Evolutionary conservation across 495 filamentous ascomycete genomes (phyloP).

Genomic region (Aspergillus indologenus): DNA sequence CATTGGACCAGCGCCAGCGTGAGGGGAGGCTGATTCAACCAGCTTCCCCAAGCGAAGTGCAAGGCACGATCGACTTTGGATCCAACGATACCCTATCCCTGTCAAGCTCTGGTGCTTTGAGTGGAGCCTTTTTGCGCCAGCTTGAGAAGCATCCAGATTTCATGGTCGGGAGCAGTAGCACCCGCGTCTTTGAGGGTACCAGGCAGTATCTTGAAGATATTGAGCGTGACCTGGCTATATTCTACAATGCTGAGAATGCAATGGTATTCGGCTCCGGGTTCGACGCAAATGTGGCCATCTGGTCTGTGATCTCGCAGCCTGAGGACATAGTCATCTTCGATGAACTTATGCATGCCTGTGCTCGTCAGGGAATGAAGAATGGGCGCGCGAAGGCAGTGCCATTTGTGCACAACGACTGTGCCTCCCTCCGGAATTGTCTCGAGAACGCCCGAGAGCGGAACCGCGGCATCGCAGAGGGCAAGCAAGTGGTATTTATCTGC

Average conservation of each 20-base stretch:
- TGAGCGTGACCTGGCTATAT: conserved; percentile 54
- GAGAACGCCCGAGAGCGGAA: conserved; percentile 11
- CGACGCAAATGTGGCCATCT: conserved; percentile 65
- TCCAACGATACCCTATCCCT: conserved; percentile 24
- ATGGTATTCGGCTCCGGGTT: conserved; percentile 66
- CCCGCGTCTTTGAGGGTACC: conserved; percentile 17
- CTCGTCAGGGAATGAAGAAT: conserved; percentile 62
- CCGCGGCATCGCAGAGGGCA: conserved; percentile 12
- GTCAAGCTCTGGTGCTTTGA: conserved; percentile 12
- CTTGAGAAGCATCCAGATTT: conserved; percentile 18
- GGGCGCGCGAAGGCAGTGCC: conserved; percentile 42
- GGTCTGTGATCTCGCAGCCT: conserved; percentile 54
- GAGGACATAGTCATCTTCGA: conserved; percentile 65
- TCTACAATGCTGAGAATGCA: conserved; percentile 54
- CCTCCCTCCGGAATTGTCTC: conserved; percentile 30
- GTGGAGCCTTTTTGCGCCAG: conserved; percentile 14
- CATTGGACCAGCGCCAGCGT: conserved; percentile 6
- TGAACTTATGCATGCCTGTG: conserved; percentile 64
- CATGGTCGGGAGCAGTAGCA: conserved; percentile 9
- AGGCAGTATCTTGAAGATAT: conserved; percentile 47
- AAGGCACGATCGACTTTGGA: conserved; percentile 17
- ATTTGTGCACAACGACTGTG: conserved; percentile 49
- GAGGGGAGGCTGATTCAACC: conserved; percentile 9
- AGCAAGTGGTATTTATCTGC: conserved; percentile 47
- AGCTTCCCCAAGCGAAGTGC: not conserved